Evolutionary conservation across 106 monocot genomes (phyloP), one percentile per base, ranked within the genome.

Genomic region (Amphibolis antarctica): DNA sequence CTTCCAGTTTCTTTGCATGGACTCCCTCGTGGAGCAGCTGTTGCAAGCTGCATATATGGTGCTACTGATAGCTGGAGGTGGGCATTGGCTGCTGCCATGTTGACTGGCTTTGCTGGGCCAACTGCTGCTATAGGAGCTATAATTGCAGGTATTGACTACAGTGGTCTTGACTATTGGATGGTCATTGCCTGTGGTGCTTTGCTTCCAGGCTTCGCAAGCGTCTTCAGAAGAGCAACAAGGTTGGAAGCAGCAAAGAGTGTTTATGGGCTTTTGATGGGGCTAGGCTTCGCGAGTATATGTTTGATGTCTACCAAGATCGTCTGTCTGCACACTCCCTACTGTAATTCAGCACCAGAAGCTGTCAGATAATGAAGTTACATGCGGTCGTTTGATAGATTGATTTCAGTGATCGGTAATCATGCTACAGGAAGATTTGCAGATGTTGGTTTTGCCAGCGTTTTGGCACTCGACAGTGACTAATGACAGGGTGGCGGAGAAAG

Each of bases 331-430:
- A 98, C 96, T 5, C 84, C 90, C 44, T 98, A 98, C 65, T 98
- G 96, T 59, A 98, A 98, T 73, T 90, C 96, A 1, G 96, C 96
- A 23, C 96, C 96, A 1, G 96, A 98, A 69, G 96, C 96, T 48
- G 96, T 98, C 14, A 98, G 73, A 80, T 98, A 52, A 73, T 18
- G n/a, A 46, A 49, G 48, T 13, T 49, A 23, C 9, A 24, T 26
- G 1, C n/a, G 55, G 4, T 17, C 25, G 25, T 55, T 10, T 26
- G 55, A 10, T 1, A 24, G 25, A 55, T 55, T 55, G 55, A 21
- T 55, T 36, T 36, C 36, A 36, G 49, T 3, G 3, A 14, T 49
- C 17, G 49, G 17, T 19, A 49, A 17, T 15, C 49, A 49, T 49
- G 49, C 36, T 36, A 36, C 7, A 7, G 4, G 36, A 36, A 36